Percentiles rank a stretch among this genome's conserved stretches.
Evolutionary conservation across 2,329 filamentous ascomycete species (phyloP).

Genomic region (Paecilomyces sp.): DNA sequence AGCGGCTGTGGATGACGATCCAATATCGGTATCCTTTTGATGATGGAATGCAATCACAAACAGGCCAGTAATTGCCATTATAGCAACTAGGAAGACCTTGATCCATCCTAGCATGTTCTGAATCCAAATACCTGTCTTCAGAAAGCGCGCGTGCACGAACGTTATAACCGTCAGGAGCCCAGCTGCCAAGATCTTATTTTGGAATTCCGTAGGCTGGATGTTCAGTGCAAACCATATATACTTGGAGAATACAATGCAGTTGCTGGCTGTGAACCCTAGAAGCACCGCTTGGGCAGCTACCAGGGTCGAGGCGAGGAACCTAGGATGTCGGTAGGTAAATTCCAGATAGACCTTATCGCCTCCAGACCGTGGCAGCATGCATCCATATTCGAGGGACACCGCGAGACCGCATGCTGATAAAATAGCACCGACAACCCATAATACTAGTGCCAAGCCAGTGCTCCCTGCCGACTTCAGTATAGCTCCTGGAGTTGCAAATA

Average conservation of each 20-base stretch:
- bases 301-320: conserved; percentile 57
- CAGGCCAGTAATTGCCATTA: conserved; percentile 56
- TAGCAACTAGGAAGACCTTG: conserved; percentile 53
- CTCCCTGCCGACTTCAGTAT: conserved; percentile 62
- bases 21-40: conserved; percentile 6
- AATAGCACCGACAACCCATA: conserved; percentile 59
- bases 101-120: conserved; percentile 58
- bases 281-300: conserved; percentile 58
- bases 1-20: neutral
- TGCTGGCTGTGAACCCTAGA: conserved; percentile 61
- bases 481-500: conserved; percentile 64
- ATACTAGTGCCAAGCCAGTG: conserved; percentile 52
- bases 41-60: conserved; percentile 50
- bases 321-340: conserved; percentile 57
- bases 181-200: conserved; percentile 51
- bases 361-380: conserved; percentile 62
- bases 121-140: conserved; percentile 50
- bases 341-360: conserved; percentile 66
- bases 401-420: conserved; percentile 56
- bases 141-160: conserved; percentile 52
- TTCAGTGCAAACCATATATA: conserved; percentile 56
- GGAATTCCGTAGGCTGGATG: conserved; percentile 42
- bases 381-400: conserved; percentile 61
- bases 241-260: conserved; percentile 62
- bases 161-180: conserved; percentile 52